Percentiles rank a stretch among this genome's conserved stretches.
Conservation (phyloP, 129 eudicot species). For the Centella asiatica region DNA sequence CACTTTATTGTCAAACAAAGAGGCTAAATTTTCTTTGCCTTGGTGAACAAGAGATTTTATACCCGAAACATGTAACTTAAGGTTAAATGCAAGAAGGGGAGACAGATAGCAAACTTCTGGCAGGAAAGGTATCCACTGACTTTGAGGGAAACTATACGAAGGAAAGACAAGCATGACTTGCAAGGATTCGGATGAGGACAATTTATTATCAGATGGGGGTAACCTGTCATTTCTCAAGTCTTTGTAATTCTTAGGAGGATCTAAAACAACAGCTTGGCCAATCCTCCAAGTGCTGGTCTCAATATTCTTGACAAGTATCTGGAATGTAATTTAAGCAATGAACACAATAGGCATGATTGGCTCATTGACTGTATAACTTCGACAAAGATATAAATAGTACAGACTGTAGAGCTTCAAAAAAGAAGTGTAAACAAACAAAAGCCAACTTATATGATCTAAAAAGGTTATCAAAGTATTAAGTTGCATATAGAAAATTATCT, state of each 20-base stretch:
- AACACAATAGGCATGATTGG: conserved; percentile 1
- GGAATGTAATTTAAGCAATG: conserved; percentile 2
- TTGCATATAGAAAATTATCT: neutral
- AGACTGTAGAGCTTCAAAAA: neutral
- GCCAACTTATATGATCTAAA: neutral
- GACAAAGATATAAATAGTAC: neutral
- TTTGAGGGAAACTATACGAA: conserved; percentile 33
- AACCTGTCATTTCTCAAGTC: conserved; percentile 13
- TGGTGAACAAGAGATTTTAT: conserved; percentile 57
- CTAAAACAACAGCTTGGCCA: conserved; percentile 75
- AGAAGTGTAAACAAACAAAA: neutral
- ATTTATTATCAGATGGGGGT: conserved; percentile 10
- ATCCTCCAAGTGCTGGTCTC: conserved; percentile 44
- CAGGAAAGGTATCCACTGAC: conserved; percentile 21
- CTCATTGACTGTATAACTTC: neutral
- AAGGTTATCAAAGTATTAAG: neutral
- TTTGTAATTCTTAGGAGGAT: conserved; percentile 46
- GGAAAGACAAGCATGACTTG: conserved; percentile 57
- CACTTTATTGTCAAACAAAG: conserved; percentile 41
- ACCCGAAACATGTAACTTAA: conserved; percentile 65
- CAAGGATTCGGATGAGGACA: conserved; percentile 14
- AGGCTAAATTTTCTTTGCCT: conserved; percentile 54
- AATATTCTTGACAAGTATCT: conserved; percentile 57
- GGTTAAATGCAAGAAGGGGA: conserved; percentile 74
- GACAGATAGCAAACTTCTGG: conserved; percentile 69